These are phyloP conservation scores for Curvularia eragrostidis DNA, from an alignment of 2,329 filamentous ascomycete genomes.

Conservation along the genomic window DNA sequence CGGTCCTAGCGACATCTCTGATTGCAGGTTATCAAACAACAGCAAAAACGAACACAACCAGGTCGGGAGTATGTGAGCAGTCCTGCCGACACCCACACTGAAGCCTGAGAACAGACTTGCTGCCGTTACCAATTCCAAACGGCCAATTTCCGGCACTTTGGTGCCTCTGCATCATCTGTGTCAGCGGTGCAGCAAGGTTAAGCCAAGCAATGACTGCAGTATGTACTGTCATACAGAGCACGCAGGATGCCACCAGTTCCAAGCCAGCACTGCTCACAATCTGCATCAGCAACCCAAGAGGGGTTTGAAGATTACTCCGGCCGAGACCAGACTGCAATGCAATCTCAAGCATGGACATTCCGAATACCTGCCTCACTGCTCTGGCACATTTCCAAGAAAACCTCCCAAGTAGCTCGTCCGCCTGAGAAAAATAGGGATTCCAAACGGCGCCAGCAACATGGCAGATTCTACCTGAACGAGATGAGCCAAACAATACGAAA, in stretches of 20 bases:
- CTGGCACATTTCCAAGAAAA: too few species aligned
- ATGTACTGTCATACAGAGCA: slow-evolving; percentile 9
- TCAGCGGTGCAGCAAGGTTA: not conserved
- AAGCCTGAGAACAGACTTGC: not conserved
- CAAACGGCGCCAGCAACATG: too few species aligned
- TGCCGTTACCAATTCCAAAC: not conserved
- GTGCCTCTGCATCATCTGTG: not conserved
- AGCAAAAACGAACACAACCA: not conserved
- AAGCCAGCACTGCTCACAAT: not conserved
- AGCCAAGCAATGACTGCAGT: slow-evolving; percentile 15
- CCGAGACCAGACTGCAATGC: slow-evolving; percentile 4
- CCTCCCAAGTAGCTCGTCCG: too few species aligned
- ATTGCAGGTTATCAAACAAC: not conserved
- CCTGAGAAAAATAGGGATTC: too few species aligned
- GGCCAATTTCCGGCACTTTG: not conserved
- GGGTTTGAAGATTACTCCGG: slow-evolving; percentile 6
- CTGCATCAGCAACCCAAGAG: slow-evolving; percentile 11
- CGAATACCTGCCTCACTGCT: too few species aligned
- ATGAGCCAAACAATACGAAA: too few species aligned
- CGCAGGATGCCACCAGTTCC: slow-evolving; percentile 10
- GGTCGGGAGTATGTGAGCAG: too few species aligned
- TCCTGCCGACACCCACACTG: not conserved
- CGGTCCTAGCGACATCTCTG: not conserved
- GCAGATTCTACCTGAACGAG: too few species aligned
- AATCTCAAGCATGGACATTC: slow-evolving; percentile 6